Base-by-base conservation (phyloP, 2,329 filamentous ascomycete genomes). In the Arthrobotrys megalospora region DNA sequence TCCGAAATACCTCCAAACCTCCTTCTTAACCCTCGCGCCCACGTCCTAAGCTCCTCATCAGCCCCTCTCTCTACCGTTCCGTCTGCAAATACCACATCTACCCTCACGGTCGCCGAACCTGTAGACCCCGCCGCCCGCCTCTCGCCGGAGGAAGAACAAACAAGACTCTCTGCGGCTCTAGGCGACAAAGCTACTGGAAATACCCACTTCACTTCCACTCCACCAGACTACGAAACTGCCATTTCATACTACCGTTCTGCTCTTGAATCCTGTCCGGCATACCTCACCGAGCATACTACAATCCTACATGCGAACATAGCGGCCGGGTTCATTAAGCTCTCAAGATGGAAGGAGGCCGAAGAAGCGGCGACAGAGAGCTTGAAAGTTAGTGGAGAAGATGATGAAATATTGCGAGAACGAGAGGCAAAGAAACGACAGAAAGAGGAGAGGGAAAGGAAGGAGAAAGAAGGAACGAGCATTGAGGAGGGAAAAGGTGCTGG, bases 61-160 rank as follows among this genome's bases (percentile, higher is more conserved):
- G 67, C 75, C 3, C 75, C 75, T n/a, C 75, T 78, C 52, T 60
- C 75, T 21, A 72, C 75, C 24, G 75, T 78, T 41, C 66, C 67
- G 10, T 67, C 75, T 7, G 41, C 75, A 34, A 78, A 67, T 28
- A 45, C 75, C 14, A 60, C 66, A 7, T 12, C 66, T 3, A 45
- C 32, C 6, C 43, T 28, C 6, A 43, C 32, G 1, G 41, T 48
- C 1, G 12, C 55, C 11, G 45, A 38, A 12, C 65, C 65, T 1
- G 21, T 52, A 34, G 38, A 60, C 63, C 64, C 79, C 19, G 10
- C 75, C 5, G 84, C 85, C 4, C 84, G 83, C 19, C 87, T 87
- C 78, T 83, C 85, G 14, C 83, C 85, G 0, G 84, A 86, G 38
- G 86, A 87, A 83, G 86, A 87, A 84, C 83, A 73, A 38, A 55